Evolutionary conservation across 495 filamentous ascomycete species (phyloP).

Genomic region (Daldinia caldariorum): DNA sequence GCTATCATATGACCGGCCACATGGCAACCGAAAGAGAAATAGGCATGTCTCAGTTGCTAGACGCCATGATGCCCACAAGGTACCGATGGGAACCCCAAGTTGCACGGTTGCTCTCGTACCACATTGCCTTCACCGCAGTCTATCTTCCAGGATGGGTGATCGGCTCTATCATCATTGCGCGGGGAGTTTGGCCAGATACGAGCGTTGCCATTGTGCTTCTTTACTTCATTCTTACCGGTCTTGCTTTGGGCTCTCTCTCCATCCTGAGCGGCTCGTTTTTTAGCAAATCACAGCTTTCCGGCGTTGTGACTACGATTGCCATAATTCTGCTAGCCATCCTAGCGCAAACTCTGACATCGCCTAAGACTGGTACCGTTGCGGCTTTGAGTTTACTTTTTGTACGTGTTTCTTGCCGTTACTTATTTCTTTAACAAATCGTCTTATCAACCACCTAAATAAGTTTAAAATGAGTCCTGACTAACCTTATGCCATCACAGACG

Average conservation of each 20-base stretch:
- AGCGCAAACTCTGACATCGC: conserved; percentile 69
- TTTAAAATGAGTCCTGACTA: background rate
- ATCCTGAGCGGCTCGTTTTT: conserved; percentile 79
- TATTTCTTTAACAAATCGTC: background rate
- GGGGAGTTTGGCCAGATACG: conserved; percentile 70
- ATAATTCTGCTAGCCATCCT: conserved; percentile 74
- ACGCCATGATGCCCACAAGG: conserved; percentile 80
- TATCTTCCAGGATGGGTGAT: conserved; percentile 78
- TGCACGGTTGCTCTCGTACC: conserved; percentile 71
- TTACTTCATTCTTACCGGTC: conserved; percentile 69
- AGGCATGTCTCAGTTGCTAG: conserved; percentile 81
- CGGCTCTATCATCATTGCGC: conserved; percentile 67
- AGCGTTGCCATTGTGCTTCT: conserved; percentile 68
- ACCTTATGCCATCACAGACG: conserved; percentile 44
- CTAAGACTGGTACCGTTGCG: conserved; percentile 66
- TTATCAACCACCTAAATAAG: background rate
- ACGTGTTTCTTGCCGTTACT: conserved; percentile 13
- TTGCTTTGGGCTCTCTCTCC: conserved; percentile 73
- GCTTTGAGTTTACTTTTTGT: conserved; percentile 73
- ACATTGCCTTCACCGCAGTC: conserved; percentile 72
- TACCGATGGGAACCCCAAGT: conserved; percentile 73
- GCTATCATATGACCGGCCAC: conserved; percentile 80
- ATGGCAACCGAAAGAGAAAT: conserved; percentile 80
- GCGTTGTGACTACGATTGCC: conserved; percentile 71
- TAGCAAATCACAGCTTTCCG: conserved; percentile 78